phyloP scores from a whole-genome alignment of 768 basidiomycete species.

The Punctularia strigosozonata region DNA sequence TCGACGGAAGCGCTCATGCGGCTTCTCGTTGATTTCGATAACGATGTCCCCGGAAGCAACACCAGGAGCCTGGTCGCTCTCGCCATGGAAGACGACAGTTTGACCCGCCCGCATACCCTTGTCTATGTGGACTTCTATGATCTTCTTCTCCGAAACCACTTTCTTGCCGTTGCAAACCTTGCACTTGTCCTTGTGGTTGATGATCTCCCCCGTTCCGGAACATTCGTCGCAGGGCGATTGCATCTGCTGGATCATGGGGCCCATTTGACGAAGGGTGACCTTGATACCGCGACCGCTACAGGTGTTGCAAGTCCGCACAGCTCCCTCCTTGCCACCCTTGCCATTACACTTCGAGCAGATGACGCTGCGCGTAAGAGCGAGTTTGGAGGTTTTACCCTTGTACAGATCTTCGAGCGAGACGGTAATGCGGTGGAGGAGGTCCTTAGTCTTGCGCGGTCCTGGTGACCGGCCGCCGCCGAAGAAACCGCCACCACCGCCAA shows the following conservation, averaged over 20 bases:
- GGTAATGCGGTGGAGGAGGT: conserved; percentile 92
- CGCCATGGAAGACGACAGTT: conserved; percentile 79
- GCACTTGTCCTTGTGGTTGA: conserved; percentile 90
- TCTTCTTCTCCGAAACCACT: conserved; percentile 86
- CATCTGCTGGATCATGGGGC: conserved; percentile 99
- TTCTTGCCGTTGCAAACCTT: conserved; percentile 92
- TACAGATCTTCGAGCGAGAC: conserved; percentile 98
- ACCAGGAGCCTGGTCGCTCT: conserved; percentile 86
- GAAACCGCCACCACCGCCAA: conserved; percentile 71
- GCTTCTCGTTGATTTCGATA: conserved; percentile 88
- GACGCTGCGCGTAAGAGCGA: conserved; percentile 90
- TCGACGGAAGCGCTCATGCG: conserved; percentile 80
- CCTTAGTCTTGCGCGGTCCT: conserved; percentile 89
- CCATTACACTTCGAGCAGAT: conserved; percentile 92
- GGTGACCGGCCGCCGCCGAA: conserved; percentile 59
- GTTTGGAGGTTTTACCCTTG: conserved; percentile 97
- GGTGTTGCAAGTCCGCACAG: conserved; percentile 63
- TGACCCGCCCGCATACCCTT: conserved; percentile 96
- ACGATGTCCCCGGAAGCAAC: conserved; percentile 89
- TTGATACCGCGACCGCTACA: conserved; percentile 90
- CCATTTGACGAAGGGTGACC: conserved; percentile 90
- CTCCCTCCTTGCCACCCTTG: conserved; percentile 95
- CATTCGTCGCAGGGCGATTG: conserved; percentile 94
- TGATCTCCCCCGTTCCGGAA: conserved; percentile 86
- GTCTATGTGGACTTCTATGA: conserved; percentile 96